Evolutionary conservation across 768 basidiomycete genomes (phyloP), one percentile per base, ranked within the genome.

Genomic region (Suillus weaverae): DNA sequence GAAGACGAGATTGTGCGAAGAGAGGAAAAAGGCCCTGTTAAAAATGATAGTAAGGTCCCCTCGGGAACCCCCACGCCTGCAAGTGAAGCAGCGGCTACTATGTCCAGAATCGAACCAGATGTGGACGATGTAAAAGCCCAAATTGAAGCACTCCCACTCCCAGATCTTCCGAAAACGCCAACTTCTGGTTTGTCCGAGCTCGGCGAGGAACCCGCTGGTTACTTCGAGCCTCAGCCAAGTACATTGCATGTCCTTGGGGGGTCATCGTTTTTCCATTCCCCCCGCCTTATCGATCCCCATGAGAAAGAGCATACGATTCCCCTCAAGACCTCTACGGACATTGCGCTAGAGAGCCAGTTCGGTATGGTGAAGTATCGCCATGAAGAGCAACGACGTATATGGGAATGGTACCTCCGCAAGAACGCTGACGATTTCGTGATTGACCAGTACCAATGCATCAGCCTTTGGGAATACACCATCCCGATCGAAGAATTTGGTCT

Each of bases 341-440:
- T 97, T 56, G 77, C 83, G 13, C 78, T 88, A 43, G 90, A 95
- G 71, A 94, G 92, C 71, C 84, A 82, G 22, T 85, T 91, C 46
- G 85, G 84, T 55, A 80, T 87, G 43, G 78, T 92, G 44, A 88
- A 90, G 73, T 89, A 88, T 82, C 89, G 89, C 68, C 92, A 95
- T 63, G 89, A 90, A 69, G 94, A 97, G 69, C 91, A 94, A 67
- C 85, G 91, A 43, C 88, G 92, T 50, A 86, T 97, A 35, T 98
- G 96, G 95, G 92, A 95, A 70, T 97, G 95, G 95, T 97, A 97
- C 72, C 79, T 92, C 13, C 86, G 92, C 59, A 92, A 94, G 77
- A 94, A 95, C 72, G 73, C 80, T 14, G 92, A 95, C 71, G 91
- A 93, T 71, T 90, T 99, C 70, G 85, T 92, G 43, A 92, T 96